A percentile compares a stretch with the other conserved stretches of the same genome.
Evolutionary conservation across 768 basidiomycete species (phyloP).

Genomic region (Amanita brunnescens): DNA sequence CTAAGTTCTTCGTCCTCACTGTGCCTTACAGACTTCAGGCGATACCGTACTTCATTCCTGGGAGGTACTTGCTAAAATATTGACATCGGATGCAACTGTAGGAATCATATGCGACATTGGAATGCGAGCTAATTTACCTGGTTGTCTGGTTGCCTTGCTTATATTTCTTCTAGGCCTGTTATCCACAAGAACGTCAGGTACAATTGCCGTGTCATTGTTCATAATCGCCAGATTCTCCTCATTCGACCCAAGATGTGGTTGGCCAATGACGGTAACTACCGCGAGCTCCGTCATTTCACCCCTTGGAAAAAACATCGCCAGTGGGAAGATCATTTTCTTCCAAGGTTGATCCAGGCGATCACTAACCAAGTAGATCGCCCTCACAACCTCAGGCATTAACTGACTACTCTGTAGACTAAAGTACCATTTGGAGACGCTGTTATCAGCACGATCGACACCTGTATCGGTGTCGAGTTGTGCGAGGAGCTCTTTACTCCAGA

Average conservation of each 20-base stretch:
- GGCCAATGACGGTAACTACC: constrained; percentile 97
- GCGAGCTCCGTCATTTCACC: constrained; percentile 83
- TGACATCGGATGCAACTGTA: constrained; percentile 65
- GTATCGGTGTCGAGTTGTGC: constrained; percentile 94
- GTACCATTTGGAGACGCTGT: constrained; percentile 97
- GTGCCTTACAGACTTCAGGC: constrained; percentile 37
- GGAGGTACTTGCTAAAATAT: constrained; percentile 92
- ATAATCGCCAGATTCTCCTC: constrained; percentile 79
- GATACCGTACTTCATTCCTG: constrained; percentile 96
- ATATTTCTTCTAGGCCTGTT: constrained; percentile 64
- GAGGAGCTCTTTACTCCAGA: constrained; percentile 97
- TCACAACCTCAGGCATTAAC: not conserved
- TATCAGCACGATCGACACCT: constrained; percentile 88
- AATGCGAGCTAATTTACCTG: constrained; percentile 50
- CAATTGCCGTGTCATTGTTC: constrained; percentile 89
- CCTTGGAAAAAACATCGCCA: constrained; percentile 89
- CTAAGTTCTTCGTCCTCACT: not conserved
- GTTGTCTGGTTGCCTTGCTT: not conserved
- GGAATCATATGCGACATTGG: constrained; percentile 97
- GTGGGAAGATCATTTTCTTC: constrained; percentile 88
- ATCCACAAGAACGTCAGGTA: constrained; percentile 98
- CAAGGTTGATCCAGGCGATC: constrained; percentile 78
- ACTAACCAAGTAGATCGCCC: constrained; percentile 66
- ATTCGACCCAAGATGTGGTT: constrained; percentile 99
- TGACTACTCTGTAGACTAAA: constrained; percentile 48